A percentile compares a stretch with the other conserved stretches of the same genome.
These are phyloP conservation scores for Podosphaera fusca DNA, from an alignment of 2,329 filamentous ascomycete genomes.

Conservation along the genomic window DNA sequence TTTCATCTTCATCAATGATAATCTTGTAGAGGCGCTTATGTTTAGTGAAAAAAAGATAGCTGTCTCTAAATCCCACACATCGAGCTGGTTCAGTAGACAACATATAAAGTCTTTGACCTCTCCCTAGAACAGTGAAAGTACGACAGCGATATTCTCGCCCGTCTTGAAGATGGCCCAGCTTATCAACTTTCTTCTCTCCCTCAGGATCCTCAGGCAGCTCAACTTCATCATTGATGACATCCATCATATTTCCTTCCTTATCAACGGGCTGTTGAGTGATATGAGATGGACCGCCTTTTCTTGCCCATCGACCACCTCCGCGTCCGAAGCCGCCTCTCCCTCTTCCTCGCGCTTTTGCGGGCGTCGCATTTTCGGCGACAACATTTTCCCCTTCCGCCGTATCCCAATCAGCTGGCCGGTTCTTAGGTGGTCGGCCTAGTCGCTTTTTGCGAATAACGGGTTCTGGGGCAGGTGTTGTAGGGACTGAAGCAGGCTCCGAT, in stretches of 20 bases:
- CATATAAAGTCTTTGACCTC: constrained; percentile 84
- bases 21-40: constrained; percentile 94
- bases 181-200: constrained; percentile 85
- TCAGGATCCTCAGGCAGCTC: constrained; percentile 67
- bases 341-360: constrained; percentile 32
- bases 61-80: constrained; percentile 92
- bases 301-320: constrained; percentile 41
- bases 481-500: constrained; percentile 23
- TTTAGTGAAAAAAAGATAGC: constrained; percentile 97
- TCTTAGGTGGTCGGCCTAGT: constrained; percentile 70
- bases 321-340: constrained; percentile 33
- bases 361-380: constrained; percentile 22
- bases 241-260: constrained; percentile 78
- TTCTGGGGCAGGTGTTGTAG: constrained; percentile 15
- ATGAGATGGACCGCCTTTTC: constrained; percentile 44
- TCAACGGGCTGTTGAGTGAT: constrained; percentile 70
- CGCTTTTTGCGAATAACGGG: constrained; percentile 49
- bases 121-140: constrained; percentile 73
- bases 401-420: constrained; percentile 60
- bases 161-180: constrained; percentile 57
- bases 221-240: constrained; percentile 81
- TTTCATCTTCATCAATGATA: constrained; percentile 92
- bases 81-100: constrained; percentile 90
- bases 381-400: constrained; percentile 23
- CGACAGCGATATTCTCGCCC: constrained; percentile 86